These are phyloP conservation scores for Mycena sp. DNA, from an alignment of 1,284 basidiomycete genomes.

Conservation along the genomic window DNA sequence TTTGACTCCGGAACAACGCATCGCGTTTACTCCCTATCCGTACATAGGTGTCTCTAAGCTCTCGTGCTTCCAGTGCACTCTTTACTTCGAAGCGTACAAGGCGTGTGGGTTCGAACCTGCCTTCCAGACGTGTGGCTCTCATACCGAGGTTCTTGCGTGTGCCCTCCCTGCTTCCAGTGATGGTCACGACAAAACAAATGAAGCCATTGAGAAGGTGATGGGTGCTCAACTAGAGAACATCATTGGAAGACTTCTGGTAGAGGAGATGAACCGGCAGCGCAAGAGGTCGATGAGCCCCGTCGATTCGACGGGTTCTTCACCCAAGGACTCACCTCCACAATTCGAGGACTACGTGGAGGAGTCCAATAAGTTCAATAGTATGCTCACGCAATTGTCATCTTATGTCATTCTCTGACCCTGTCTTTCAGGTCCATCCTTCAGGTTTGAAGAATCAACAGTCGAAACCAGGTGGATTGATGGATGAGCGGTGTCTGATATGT, in stretches of 20 bases:
- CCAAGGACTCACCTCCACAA: constrained; percentile 1
- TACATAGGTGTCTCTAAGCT: neutral
- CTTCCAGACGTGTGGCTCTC: constrained; percentile 10
- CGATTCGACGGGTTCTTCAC: too few relatives aligned
- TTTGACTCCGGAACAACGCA: neutral
- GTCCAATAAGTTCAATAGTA: neutral
- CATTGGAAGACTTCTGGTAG: neutral
- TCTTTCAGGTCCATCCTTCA: constrained; percentile 11
- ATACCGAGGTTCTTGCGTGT: neutral
- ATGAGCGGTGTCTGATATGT: too few relatives aligned
- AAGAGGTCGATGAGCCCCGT: neutral
- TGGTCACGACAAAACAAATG: neutral
- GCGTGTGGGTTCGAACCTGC: constrained; percentile 8
- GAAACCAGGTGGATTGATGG: too few relatives aligned
- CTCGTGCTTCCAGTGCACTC: constrained; percentile 3
- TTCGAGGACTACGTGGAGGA: too few relatives aligned
- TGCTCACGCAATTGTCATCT: constrained; percentile 2
- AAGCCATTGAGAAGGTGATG: neutral
- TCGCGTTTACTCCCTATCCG: neutral
- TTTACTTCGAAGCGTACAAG: constrained; percentile 19
- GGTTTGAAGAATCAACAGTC: too few relatives aligned
- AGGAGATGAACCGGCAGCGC: neutral
- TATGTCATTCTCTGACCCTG: constrained; percentile 3
- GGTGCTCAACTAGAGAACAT: neutral
- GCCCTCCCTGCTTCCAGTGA: neutral